These are phyloP conservation scores for Fonsecaea pedrosoi DNA, from an alignment of 2,329 filamentous ascomycete species.

Conservation along the genomic window DNA sequence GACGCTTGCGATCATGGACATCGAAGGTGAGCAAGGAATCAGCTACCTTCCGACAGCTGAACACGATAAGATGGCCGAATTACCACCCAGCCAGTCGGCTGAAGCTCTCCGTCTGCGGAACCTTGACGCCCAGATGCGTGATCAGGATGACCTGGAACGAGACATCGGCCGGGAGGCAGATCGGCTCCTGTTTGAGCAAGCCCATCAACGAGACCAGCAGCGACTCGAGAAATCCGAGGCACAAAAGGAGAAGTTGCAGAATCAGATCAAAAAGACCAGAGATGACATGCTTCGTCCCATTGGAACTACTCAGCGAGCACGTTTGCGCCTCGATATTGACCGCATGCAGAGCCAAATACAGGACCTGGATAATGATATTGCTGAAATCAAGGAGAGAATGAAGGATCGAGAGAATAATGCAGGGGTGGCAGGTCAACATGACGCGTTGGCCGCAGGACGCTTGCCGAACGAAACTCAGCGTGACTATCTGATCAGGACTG, in stretches of 20 bases:
- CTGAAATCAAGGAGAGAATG: constrained; percentile 81
- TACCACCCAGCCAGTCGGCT: constrained; percentile 48
- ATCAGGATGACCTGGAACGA: constrained; percentile 89
- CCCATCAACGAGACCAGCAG: constrained; percentile 68
- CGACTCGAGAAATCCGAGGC: constrained; percentile 63
- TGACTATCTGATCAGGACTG: constrained; percentile 91
- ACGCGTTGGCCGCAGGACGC: constrained; percentile 56
- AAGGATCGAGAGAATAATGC: constrained; percentile 68
- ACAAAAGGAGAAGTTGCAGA: constrained; percentile 65
- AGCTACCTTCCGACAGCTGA: not conserved
- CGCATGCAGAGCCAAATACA: constrained; percentile 64
- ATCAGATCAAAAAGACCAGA: constrained; percentile 67
- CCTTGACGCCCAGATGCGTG: constrained; percentile 72
- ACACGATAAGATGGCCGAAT: constrained; percentile 2
- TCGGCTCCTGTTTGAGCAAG: constrained; percentile 65
- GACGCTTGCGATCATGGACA: constrained; percentile 14
- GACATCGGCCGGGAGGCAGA: constrained; percentile 76
- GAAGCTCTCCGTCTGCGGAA: constrained; percentile 67
- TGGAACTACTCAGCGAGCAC: constrained; percentile 56
- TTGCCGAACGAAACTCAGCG: constrained; percentile 81
- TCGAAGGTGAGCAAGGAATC: not conserved
- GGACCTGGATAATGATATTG: constrained; percentile 73
- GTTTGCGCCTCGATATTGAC: constrained; percentile 40
- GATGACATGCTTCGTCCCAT: constrained; percentile 63
- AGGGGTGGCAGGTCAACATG: constrained; percentile 51